Evolutionary conservation across 2,329 filamentous ascomycete species (phyloP).

Genomic region (Xylariales sp.): DNA sequence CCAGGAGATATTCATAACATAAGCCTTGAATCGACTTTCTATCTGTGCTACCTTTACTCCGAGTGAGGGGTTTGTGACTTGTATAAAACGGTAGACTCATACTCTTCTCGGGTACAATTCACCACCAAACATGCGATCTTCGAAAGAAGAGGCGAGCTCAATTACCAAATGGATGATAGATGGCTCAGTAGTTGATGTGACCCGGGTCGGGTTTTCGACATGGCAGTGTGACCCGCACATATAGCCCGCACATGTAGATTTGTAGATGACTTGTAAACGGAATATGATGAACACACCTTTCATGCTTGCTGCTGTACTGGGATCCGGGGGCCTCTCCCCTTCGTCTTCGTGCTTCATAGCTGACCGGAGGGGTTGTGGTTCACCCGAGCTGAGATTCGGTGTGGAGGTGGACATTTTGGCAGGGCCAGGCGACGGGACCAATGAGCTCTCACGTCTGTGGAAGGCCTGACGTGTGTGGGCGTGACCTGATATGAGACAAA

Average conservation of each 20-base stretch:
- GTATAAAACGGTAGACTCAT: background rate
- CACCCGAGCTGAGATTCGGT: slow-evolving; percentile 39
- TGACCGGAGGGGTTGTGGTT: slow-evolving; percentile 46
- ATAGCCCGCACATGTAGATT: background rate
- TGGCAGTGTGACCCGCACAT: slow-evolving; percentile 4
- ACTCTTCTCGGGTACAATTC: background rate
- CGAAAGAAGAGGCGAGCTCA: background rate
- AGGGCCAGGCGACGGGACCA: slow-evolving; percentile 11
- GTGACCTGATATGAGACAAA: slow-evolving; percentile 20
- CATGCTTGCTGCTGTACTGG: slow-evolving; percentile 37
- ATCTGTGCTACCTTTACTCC: slow-evolving; percentile 8
- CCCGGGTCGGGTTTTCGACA: slow-evolving; percentile 8
- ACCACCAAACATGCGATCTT: background rate
- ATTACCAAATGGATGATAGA: background rate
- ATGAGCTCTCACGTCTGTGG: slow-evolving; percentile 7
- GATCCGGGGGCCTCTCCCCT: slow-evolving; percentile 42
- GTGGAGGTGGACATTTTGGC: slow-evolving; percentile 45
- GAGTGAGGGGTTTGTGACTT: background rate
- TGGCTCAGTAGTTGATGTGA: background rate
- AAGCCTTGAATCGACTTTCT: slow-evolving; percentile 9
- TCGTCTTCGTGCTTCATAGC: slow-evolving; percentile 51
- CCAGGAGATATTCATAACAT: background rate
- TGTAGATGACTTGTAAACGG: slow-evolving; percentile 7
- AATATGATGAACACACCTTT: slow-evolving; percentile 47
- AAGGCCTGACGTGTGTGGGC: slow-evolving; percentile 2